A percentile compares a stretch with the other conserved stretches of the same genome.
Evolutionary conservation across 371 early-diverging fungal species (phyloP).

Genomic region (Nematocida sp.): DNA sequence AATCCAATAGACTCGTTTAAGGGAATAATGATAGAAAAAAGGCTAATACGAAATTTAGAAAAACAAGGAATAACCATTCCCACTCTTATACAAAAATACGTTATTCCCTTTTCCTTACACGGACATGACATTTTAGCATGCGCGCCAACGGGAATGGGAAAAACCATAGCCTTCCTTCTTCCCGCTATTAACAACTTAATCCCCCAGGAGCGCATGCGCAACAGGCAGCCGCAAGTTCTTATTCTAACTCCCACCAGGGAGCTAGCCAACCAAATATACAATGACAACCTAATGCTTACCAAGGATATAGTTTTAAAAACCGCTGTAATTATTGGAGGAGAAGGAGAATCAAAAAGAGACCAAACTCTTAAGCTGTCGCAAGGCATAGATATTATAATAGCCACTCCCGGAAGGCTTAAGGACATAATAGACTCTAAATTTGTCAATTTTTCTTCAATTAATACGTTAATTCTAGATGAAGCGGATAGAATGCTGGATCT

Average conservation of each 20-base stretch:
- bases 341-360: conserved; percentile 73
- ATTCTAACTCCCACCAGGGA: conserved; percentile 91
- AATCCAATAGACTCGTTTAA: conserved; percentile 33
- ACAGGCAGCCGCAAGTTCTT: conserved; percentile 63
- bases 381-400: conserved; percentile 73
- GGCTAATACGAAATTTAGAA: conserved; percentile 73
- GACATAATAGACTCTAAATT: conserved; percentile 2
- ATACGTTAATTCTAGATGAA: conserved; percentile 90
- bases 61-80: conserved; percentile 80
- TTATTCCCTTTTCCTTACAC: conserved; percentile 83
- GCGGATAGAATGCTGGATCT: conserved; percentile 95
- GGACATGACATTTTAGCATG: conserved; percentile 93
- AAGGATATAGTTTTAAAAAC: conserved; percentile 75
- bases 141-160: conserved; percentile 96
- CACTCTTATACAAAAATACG: conserved; percentile 86
- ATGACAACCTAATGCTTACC: conserved; percentile 81
- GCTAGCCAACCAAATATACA: conserved; percentile 86
- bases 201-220: background rate
- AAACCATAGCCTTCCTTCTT: conserved; percentile 72
- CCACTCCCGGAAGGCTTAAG: conserved; percentile 42
- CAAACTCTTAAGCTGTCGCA: conserved; percentile 77
- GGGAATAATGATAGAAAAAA: conserved; percentile 31
- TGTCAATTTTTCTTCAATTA: conserved; percentile 72
- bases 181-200: conserved; percentile 65
- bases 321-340: conserved; percentile 82